phyloP scores from a whole-genome alignment of 208 protist genomes.

The Herpetomonas muscarum region DNA sequence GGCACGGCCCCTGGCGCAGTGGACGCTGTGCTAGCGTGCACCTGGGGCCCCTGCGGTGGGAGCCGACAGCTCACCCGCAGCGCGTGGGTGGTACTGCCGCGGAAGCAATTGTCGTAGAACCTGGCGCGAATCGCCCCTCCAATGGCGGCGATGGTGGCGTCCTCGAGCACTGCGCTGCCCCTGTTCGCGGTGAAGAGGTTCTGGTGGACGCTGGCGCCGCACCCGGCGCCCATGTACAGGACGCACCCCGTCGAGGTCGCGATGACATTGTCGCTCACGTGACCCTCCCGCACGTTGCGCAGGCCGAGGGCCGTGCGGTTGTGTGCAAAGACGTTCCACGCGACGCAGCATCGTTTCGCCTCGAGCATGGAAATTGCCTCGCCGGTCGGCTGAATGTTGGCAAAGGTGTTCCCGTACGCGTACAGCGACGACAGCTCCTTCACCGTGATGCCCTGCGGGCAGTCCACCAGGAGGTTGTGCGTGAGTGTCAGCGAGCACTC shows the following conservation, averaged over 20 bases:
- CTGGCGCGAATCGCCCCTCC: conserved; percentile 12
- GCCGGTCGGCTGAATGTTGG: conserved; percentile 1
- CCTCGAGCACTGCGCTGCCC: conserved; percentile 15
- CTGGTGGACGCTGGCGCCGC: conserved; percentile 6
- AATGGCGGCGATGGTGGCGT: no score
- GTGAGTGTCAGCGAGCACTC: conserved; percentile 6
- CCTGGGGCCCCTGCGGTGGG: no score
- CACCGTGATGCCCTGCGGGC: conserved; percentile 14
- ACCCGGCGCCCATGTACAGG: conserved; percentile 21
- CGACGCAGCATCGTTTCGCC: conserved; percentile 4
- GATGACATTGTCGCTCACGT: conserved; percentile 15
- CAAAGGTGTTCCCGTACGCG: conserved; percentile 17
- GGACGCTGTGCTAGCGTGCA: no score
- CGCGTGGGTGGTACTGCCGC: conserved; percentile 4
- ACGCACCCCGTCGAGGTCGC: conserved; percentile 3
- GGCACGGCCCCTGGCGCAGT: no score
- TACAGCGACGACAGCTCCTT: conserved; percentile 13
- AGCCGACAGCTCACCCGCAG: conserved; percentile 14
- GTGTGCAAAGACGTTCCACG: conserved; percentile 14
- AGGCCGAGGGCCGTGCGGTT: conserved; percentile 20
- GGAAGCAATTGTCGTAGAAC: conserved; percentile 22
- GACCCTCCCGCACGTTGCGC: conserved; percentile 8
- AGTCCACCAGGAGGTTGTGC: conserved; percentile 9
- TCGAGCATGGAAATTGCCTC: conserved; percentile 14
- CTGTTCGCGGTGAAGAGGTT: conserved; percentile 18